Evolutionary conservation across 2,329 filamentous ascomycete species (phyloP), one percentile per base, ranked within the genome.

Genomic region (Tolypocladium pustulatum): DNA sequence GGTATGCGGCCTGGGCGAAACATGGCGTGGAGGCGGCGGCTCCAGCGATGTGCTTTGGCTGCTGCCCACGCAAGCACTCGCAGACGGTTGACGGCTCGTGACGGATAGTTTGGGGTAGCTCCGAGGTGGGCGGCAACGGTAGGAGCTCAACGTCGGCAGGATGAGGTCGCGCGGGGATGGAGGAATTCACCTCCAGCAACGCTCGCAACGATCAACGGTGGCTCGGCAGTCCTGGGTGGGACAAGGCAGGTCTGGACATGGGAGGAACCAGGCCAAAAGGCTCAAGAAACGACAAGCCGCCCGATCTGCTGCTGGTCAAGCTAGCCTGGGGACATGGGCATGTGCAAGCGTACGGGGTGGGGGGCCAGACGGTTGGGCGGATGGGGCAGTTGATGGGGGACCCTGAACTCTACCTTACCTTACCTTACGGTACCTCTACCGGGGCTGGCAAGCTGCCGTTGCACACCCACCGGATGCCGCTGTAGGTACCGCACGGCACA

Each of bases 1-100:
- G 20, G 20, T 6, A n/a, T n/a, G 49, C 49, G 20, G 49, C 49
- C 30, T 20, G 17, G 57, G 57, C 63, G 56, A 53, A 53, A 53
- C 56, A 57, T 57, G 56, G 46, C 56, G 56, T 41, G 32, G 22
- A 10, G 43, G 56, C 46, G 43, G 22, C 46, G 56, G 13, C 22
- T 17, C 20, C 32, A 36, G 55, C 30, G 22, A 25, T 25, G 30
- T 34, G 55, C 38, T 20, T 4, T 9, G 32, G 32, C 32, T 49
- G 40, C 30, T 27, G 55, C 32, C 13, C 41, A 34, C 49, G 30
- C 49, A 52, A 20, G 17, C 15, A 17, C n/a, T n/a, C 20, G 20
- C 49, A n/a, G 49, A 9, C 30, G 17, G 49, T 34, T 13, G 49
- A 34, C 30, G 49, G 20, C 20, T 30, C 17, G 49, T 4, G 49